These are phyloP conservation scores for Starmerella apicola DNA, from an alignment of 805 yeast species.

Conservation along the genomic window DNA sequence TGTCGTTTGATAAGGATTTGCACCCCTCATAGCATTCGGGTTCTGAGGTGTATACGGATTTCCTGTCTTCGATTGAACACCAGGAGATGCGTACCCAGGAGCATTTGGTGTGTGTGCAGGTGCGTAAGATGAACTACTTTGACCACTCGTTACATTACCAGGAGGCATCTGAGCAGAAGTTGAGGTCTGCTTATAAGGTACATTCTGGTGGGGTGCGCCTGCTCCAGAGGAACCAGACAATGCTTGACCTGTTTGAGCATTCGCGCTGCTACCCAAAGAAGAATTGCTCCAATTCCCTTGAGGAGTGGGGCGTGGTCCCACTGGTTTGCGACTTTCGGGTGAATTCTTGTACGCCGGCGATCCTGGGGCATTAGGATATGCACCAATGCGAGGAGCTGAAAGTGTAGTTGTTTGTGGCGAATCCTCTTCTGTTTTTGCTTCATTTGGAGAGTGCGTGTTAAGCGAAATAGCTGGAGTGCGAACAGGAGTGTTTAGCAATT, in stretches of 20 bases:
- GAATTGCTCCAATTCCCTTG: not conserved
- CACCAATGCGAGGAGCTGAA: slow-evolving; percentile 8
- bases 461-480: slow-evolving; percentile 12
- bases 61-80: too few species aligned
- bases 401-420: slow-evolving; percentile 10
- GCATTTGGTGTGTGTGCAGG: too few species aligned
- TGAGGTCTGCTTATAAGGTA: too few species aligned
- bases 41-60: too few species aligned
- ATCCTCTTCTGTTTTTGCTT: not conserved
- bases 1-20: too few species aligned
- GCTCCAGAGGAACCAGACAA: too few species aligned
- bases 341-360: slow-evolving; percentile 5
- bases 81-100: too few species aligned
- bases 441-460: not conserved
- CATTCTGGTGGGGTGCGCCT: not conserved
- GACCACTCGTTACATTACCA: too few species aligned
- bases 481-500: slow-evolving; percentile 15
- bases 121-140: too few species aligned
- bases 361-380: slow-evolving; percentile 15
- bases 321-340: slow-evolving; percentile 9
- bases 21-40: too few species aligned
- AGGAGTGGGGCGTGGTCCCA: slow-evolving; percentile 15
- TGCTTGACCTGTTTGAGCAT: too few species aligned
- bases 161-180: too few species aligned
- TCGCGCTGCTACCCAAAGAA: not conserved